A percentile compares a stretch with the other conserved stretches of the same genome.
Conservation (phyloP, 306 rosid genomes). For the Acacia confusa region DNA sequence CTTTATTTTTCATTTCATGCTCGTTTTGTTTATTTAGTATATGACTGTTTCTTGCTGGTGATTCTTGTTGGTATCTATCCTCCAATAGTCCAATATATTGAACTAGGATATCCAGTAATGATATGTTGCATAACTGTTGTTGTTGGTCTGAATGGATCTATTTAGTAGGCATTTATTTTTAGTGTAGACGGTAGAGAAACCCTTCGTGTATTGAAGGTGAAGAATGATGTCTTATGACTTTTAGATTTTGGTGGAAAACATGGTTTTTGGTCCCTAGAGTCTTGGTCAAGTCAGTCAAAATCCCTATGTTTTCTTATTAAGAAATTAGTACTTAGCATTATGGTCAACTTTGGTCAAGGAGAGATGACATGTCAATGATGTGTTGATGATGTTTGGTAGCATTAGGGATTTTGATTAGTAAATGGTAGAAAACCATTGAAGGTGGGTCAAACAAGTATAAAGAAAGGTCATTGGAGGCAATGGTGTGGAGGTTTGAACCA, state of each 20-base stretch:
- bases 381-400: not conserved
- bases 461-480: no score
- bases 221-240: not conserved
- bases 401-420: not conserved
- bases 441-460: no score
- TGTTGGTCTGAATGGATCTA: not conserved
- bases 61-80: no score
- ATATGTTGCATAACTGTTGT: not conserved
- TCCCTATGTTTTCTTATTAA: not conserved
- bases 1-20: not conserved
- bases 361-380: not conserved
- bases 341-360: not conserved
- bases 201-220: not conserved
- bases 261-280: not conserved
- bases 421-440: no score
- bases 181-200: not conserved
- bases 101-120: not conserved
- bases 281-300: not conserved
- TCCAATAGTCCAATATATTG: no score
- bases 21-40: not conserved
- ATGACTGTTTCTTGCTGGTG: no score
- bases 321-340: not conserved
- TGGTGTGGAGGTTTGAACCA: no score
- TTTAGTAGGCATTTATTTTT: not conserved
- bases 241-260: not conserved